phyloP scores from a whole-genome alignment of 2,329 filamentous ascomycete genomes.

The Plenodomus biglobosus region DNA sequence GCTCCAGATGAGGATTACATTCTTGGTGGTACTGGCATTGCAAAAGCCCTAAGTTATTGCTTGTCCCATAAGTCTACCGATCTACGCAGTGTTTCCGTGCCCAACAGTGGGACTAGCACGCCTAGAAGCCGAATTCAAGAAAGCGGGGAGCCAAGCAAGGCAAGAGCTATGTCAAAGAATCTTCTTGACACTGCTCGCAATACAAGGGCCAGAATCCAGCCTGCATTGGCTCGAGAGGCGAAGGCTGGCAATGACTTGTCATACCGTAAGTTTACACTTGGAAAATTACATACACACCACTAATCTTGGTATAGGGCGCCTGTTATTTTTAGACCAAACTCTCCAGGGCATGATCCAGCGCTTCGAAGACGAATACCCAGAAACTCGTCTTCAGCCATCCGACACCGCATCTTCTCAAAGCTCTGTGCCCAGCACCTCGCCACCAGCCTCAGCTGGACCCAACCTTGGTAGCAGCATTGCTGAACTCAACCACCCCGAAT shows the following conservation, averaged over 20 bases:
- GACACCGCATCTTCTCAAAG: slow-evolving; percentile 35
- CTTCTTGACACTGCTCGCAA: slow-evolving; percentile 84
- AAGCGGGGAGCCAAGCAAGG: slow-evolving; percentile 32
- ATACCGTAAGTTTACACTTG: slow-evolving; percentile 66
- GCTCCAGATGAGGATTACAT: slow-evolving; percentile 93
- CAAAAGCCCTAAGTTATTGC: slow-evolving; percentile 89
- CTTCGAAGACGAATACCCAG: slow-evolving; percentile 95
- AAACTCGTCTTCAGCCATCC: slow-evolving; percentile 63
- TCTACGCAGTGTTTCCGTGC: slow-evolving; percentile 43
- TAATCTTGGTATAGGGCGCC: slow-evolving; percentile 57
- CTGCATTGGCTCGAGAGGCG: slow-evolving; percentile 75
- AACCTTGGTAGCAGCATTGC: slow-evolving; percentile 33
- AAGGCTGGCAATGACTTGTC: slow-evolving; percentile 70
- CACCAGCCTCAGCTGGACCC: slow-evolving; percentile 31
- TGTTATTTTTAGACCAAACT: slow-evolving; percentile 85
- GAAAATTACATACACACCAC: not conserved
- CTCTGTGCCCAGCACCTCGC: slow-evolving; percentile 36
- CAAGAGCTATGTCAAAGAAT: slow-evolving; percentile 85
- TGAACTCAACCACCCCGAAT: slow-evolving; percentile 32
- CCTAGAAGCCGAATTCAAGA: slow-evolving; percentile 47
- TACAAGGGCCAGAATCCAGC: slow-evolving; percentile 80
- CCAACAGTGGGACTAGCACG: slow-evolving; percentile 57
- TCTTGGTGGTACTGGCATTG: slow-evolving; percentile 91
- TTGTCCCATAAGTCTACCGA: slow-evolving; percentile 75
- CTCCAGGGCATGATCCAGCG: slow-evolving; percentile 89